Percentiles rank a stretch among this genome's conserved stretches.
phyloP scores from a whole-genome alignment of 352 stramenopile species.

The Globisporangium mamillatum region DNA sequence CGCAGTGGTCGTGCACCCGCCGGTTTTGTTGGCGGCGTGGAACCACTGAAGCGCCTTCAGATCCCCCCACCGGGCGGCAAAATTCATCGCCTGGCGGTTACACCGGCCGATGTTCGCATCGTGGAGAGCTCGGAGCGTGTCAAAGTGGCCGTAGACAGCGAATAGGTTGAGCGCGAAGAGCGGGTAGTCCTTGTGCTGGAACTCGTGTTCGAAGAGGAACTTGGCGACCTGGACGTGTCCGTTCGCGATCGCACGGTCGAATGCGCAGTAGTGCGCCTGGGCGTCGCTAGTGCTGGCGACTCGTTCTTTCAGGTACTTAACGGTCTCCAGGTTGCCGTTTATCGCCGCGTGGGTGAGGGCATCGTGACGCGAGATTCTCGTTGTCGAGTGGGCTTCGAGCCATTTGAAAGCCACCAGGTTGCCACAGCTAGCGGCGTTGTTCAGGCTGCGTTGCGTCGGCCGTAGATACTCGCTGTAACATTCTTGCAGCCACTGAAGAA shows the following conservation, averaged over 20 bases:
- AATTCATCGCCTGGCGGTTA: constrained; percentile 2
- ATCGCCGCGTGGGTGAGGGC: not conserved
- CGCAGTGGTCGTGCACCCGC: not conserved
- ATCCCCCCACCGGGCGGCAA: not conserved
- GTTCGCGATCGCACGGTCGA: constrained; percentile 5
- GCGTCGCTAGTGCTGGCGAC: not conserved
- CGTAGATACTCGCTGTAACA: not conserved
- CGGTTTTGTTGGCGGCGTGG: not conserved
- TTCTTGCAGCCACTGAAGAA: not conserved
- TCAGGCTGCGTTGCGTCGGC: not conserved
- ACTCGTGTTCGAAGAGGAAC: constrained; percentile 3
- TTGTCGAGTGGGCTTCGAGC: not conserved
- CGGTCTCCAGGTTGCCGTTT: not conserved
- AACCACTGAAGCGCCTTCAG: not conserved
- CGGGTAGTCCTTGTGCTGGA: constrained; percentile 5
- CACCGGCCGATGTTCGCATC: not conserved
- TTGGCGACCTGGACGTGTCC: not conserved
- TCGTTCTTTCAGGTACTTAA: not conserved
- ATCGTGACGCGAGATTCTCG: not conserved
- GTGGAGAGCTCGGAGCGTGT: not conserved
- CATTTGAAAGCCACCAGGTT: not conserved
- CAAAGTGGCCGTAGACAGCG: not conserved
- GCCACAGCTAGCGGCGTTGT: not conserved
- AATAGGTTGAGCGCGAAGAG: constrained; percentile 6
- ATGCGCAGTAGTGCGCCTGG: not conserved